phyloP scores from a whole-genome alignment of 768 basidiomycete species.

The Russula earlei region DNA sequence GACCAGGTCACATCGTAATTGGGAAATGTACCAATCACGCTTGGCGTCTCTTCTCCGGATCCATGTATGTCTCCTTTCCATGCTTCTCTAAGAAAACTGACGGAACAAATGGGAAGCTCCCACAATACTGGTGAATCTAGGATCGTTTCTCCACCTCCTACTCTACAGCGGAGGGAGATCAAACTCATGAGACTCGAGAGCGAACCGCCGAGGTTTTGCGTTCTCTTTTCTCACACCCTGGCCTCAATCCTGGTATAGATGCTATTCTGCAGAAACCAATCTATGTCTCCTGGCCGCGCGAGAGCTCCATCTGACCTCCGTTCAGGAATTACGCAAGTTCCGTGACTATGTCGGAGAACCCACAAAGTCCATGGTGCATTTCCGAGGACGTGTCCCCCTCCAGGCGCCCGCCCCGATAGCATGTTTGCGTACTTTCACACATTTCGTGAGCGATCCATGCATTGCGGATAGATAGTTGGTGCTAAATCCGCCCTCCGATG shows the following conservation, averaged over 20 bases:
- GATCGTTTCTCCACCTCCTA: conserved; percentile 20
- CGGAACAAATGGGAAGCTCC: conserved; percentile 20
- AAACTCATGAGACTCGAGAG: conserved; percentile 29
- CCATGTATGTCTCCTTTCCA: conserved; percentile 18
- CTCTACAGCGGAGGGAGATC: conserved; percentile 1
- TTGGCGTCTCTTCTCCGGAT: conserved; percentile 17
- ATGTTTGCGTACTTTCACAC: conserved; percentile 57
- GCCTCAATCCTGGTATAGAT: conserved; percentile 63
- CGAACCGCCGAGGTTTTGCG: conserved; percentile 46
- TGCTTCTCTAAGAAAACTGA: background rate
- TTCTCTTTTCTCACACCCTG: conserved; percentile 52
- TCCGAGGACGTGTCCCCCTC: conserved; percentile 63
- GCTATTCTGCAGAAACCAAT: conserved; percentile 48
- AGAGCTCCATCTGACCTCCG: background rate
- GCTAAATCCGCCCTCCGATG: conserved; percentile 35
- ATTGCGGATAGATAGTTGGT: background rate
- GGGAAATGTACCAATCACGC: background rate
- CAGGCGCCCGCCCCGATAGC: conserved; percentile 58
- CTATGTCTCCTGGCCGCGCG: conserved; percentile 37
- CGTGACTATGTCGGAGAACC: conserved; percentile 30
- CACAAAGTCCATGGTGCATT: conserved; percentile 57
- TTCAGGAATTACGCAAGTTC: conserved; percentile 34
- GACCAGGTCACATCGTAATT: conserved; percentile 3
- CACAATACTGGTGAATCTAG: conserved; percentile 26
- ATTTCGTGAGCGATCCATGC: conserved; percentile 49